A percentile compares a stretch with the other conserved stretches of the same genome.
Conservation (phyloP, 1,139 yeast species). For the Hansenula anomala region DNA sequence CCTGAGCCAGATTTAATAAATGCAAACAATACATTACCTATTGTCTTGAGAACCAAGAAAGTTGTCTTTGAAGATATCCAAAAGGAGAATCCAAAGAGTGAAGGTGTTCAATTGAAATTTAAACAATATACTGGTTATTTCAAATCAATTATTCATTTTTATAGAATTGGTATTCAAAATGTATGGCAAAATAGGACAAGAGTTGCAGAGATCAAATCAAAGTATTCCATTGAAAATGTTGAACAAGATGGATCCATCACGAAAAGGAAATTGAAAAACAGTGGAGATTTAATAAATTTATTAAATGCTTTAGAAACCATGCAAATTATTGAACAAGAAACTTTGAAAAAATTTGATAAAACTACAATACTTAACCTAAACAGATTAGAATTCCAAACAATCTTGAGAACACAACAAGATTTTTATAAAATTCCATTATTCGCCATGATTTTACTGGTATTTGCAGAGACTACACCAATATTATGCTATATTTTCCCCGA, state of each 20-base stretch:
- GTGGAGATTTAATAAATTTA: conserved; percentile 16
- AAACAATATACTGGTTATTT: conserved; percentile 37
- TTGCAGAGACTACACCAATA: conserved; percentile 62
- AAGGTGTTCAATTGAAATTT: conserved; percentile 24
- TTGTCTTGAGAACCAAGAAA: conserved; percentile 29
- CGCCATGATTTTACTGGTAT: conserved; percentile 49
- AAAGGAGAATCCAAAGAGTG: conserved; percentile 20
- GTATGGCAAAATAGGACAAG: conserved; percentile 40
- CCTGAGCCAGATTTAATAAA: conserved; percentile 22
- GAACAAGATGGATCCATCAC: conserved; percentile 23
- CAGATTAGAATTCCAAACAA: conserved; percentile 48
- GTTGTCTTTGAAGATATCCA: conserved; percentile 30
- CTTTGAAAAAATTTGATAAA: conserved; percentile 28
- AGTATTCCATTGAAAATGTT: conserved; percentile 17
- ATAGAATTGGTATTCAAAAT: conserved; percentile 46
- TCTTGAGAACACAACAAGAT: conserved; percentile 57
- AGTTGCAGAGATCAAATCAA: conserved; percentile 23
- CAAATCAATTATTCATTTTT: conserved; percentile 39
- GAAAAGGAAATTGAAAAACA: conserved; percentile 18
- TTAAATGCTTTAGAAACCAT: conserved; percentile 20
- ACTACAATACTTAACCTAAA: conserved; percentile 30
- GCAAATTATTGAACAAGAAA: conserved; percentile 17
- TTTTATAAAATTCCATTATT: conserved; percentile 58
- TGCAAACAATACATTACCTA: conserved; percentile 37
- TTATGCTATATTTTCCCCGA: conserved; percentile 56